phyloP scores from a whole-genome alignment of 2,329 filamentous ascomycete genomes.

The Penicillium sp. region DNA sequence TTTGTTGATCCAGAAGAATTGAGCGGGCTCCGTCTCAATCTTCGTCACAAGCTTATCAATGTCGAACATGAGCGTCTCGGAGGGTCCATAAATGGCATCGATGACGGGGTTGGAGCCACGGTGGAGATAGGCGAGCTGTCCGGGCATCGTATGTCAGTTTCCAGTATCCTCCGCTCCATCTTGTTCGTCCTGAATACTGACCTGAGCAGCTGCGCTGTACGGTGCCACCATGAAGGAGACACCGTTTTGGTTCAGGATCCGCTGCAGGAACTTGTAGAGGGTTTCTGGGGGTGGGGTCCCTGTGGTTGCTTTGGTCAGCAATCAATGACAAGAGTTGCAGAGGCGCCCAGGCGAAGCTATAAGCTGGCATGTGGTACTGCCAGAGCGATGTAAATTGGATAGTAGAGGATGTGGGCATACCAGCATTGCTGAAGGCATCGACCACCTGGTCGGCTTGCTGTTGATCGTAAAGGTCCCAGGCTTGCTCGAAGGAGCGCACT shows the following conservation, averaged over 20 bases:
- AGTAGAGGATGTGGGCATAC: constrained; percentile 47
- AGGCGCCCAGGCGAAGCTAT: not conserved
- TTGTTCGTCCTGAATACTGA: constrained; percentile 41
- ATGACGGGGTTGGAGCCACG: constrained; percentile 65
- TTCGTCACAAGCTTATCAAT: constrained; percentile 70
- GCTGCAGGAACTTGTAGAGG: constrained; percentile 74
- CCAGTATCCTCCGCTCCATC: not conserved
- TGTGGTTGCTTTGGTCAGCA: constrained; percentile 41
- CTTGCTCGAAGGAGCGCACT: constrained; percentile 68
- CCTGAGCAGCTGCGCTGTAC: constrained; percentile 84
- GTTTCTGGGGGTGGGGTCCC: constrained; percentile 69
- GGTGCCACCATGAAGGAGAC: constrained; percentile 80
- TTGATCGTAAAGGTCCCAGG: constrained; percentile 84
- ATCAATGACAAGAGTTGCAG: constrained; percentile 2
- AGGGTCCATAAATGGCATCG: constrained; percentile 77
- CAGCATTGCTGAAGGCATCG: constrained; percentile 77
- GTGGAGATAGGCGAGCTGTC: constrained; percentile 69
- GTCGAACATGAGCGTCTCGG: constrained; percentile 82
- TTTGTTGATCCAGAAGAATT: constrained; percentile 64
- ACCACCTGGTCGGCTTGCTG: constrained; percentile 79
- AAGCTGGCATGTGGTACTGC: constrained; percentile 4
- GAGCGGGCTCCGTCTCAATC: constrained; percentile 56
- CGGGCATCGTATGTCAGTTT: constrained; percentile 4
- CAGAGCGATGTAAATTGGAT: not conserved
- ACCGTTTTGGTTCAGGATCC: constrained; percentile 65